Conservation (phyloP, 352 stramenopile genomes). For the Phytopythium delawarense region DNA sequence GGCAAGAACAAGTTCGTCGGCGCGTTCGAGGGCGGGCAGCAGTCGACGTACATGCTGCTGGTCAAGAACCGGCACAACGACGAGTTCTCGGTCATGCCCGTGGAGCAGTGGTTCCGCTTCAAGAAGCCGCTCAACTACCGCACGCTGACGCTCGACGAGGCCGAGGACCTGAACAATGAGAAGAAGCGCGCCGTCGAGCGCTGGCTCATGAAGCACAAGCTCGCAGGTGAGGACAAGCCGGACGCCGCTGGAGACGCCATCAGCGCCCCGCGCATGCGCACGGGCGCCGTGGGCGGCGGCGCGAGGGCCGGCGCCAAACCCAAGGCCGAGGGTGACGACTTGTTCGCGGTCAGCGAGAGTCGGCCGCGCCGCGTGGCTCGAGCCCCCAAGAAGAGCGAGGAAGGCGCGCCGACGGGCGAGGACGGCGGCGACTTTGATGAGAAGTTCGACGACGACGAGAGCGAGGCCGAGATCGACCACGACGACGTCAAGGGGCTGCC, state of each 20-base stretch:
- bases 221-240: conserved; percentile 67
- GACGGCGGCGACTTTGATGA: conserved; percentile 86
- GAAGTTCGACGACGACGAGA: conserved; percentile 87
- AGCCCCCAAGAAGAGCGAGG: conserved; percentile 36
- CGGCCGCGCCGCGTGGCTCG: conserved; percentile 43
- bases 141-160: conserved; percentile 81
- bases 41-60: conserved; percentile 84
- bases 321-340: conserved; percentile 44
- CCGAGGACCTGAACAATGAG: conserved; percentile 85
- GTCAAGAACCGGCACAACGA: conserved; percentile 86
- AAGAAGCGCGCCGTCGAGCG: conserved; percentile 86
- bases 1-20: conserved; percentile 82
- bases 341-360: conserved; percentile 60
- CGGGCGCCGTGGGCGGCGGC: conserved; percentile 39
- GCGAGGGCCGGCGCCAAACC: conserved; percentile 26
- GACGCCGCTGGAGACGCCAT: conserved; percentile 47
- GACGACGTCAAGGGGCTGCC: conserved; percentile 57
- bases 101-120: conserved; percentile 89
- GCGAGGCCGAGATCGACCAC: conserved; percentile 77
- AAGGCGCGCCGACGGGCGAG: conserved; percentile 62
- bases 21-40: conserved; percentile 76
- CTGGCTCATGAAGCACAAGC: conserved; percentile 88
- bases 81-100: conserved; percentile 83
- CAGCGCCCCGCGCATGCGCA: conserved; percentile 62
- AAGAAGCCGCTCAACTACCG: conserved; percentile 86